Evolutionary conservation across 2,329 filamentous ascomycete species (phyloP), one percentile per base, ranked within the genome.

Genomic region (Neoascochyta sp.): DNA sequence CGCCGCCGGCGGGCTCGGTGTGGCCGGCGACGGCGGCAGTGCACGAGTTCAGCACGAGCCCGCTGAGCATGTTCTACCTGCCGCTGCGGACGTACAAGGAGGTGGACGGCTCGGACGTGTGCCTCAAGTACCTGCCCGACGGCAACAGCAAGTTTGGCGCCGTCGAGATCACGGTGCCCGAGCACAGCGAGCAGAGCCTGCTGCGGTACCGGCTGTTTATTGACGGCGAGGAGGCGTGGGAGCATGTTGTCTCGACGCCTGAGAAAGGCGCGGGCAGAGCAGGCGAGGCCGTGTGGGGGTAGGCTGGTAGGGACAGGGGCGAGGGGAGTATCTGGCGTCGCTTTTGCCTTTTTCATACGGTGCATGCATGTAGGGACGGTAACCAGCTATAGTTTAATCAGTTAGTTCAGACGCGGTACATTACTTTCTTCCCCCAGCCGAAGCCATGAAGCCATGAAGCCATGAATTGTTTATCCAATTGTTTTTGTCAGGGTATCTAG

Each of bases 21-120:
- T 41, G 76, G 78, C 27, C 75, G 63, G 33, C 58, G 3, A 60
- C 52, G 19, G 51, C 60, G 2, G 56, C 56, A 2, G 84, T 93
- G 0, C 83, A 94, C 50, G 92, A 98, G 61, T 96, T 95, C 63
- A 92, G 86, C 14, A 88, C 84, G 1, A 92, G 86, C 32, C 92
- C 92, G 0, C 61, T 98, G 29, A 93, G 81, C 58, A 94, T 96
- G 73, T 98, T 98, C 57, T 95, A 92, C 47, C 75, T 92, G 4
- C 92, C 92, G 0, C 67, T 90, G 14, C 75, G 82, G 2, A 90
- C 87, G 0, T 98, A 96, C 62, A 73, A 71, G 45, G 87, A 95
- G 63, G 77, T 74, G 1, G 87, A 93, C 45, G 74, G 81, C 1
- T 80, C 89, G 47, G 92, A 96, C 63, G 77, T 95, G 8, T 74